Conservation (phyloP, 345 rosid species). For the thale cress (Arabidopsis thaliana) region DNA sequence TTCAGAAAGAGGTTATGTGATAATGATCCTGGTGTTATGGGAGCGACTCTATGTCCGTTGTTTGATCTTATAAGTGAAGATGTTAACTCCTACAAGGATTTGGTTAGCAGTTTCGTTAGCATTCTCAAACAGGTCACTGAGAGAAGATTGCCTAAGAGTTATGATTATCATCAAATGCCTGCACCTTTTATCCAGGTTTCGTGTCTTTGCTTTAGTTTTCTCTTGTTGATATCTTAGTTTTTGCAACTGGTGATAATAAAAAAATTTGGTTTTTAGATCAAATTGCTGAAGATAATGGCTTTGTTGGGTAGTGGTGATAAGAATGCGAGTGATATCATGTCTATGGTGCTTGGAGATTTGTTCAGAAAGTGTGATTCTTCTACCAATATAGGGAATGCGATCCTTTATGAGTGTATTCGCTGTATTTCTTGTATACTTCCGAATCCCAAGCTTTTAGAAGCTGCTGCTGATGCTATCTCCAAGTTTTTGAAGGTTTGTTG, state of each 20-base stretch:
- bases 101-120: constrained; percentile 89
- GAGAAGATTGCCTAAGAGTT: constrained; percentile 85
- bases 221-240: neutral
- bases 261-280: constrained; percentile 59
- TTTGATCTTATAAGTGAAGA: constrained; percentile 81
- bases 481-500: constrained; percentile 85
- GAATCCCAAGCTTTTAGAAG: constrained; percentile 79
- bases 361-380: constrained; percentile 86
- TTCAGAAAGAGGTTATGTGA: constrained; percentile 94
- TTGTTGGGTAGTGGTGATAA: constrained; percentile 96
- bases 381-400: constrained; percentile 94
- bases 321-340: constrained; percentile 93
- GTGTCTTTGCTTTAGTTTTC: neutral
- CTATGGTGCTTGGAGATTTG: constrained; percentile 88
- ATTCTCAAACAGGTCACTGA: constrained; percentile 96
- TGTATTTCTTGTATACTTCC: constrained; percentile 91
- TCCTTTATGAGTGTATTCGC: constrained; percentile 86
- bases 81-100: constrained; percentile 77
- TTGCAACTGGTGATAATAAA: constrained; percentile 13
- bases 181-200: constrained; percentile 98
- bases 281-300: constrained; percentile 87
- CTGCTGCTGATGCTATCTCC: constrained; percentile 88
- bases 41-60: constrained; percentile 94
- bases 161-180: constrained; percentile 98
- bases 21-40: constrained; percentile 99